A percentile compares a stretch with the other conserved stretches of the same genome.
These are phyloP conservation scores for Moricandia moricandioides DNA, from an alignment of 345 rosid genomes.

Conservation along the genomic window DNA sequence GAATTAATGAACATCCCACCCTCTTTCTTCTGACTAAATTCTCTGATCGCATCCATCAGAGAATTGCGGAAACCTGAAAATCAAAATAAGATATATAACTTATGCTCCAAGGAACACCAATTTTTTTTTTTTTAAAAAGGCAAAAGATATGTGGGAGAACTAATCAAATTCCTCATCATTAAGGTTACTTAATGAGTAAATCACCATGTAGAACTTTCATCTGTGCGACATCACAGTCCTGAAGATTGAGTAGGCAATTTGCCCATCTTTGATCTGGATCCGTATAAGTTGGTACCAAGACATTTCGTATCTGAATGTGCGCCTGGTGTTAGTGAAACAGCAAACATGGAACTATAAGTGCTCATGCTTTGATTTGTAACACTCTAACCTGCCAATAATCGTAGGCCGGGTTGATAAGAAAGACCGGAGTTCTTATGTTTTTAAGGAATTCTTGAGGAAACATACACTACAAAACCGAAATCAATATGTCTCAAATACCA, in stretches of 20 bases:
- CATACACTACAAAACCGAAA: conserved; percentile 49
- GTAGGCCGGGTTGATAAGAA: conserved; percentile 70
- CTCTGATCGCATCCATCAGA: conserved; percentile 42
- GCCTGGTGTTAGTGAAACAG: conserved; percentile 24
- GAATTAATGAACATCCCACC: conserved; percentile 39
- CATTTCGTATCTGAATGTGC: conserved; percentile 54
- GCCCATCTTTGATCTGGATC: conserved; percentile 60
- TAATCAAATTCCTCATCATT: neutral
- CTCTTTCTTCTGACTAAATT: conserved; percentile 43
- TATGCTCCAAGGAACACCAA: neutral
- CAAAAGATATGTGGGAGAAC: neutral
- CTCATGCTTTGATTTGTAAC: neutral
- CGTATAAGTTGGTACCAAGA: conserved; percentile 61
- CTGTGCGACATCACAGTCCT: conserved; percentile 55
- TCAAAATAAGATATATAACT: neutral
- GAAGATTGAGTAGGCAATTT: conserved; percentile 56
- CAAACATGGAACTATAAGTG: neutral
- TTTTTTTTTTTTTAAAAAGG: neutral
- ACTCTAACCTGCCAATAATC: conserved; percentile 85
- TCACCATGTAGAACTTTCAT: conserved; percentile 64
- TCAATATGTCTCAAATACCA: conserved; percentile 1
- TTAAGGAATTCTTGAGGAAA: conserved; percentile 63
- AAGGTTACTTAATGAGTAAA: neutral
- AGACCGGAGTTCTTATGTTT: conserved; percentile 57
- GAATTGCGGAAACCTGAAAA: conserved; percentile 56